These are phyloP conservation scores for Ascocoryne sarcoides DNA, from an alignment of 2,329 filamentous ascomycete genomes.

Conservation along the genomic window DNA sequence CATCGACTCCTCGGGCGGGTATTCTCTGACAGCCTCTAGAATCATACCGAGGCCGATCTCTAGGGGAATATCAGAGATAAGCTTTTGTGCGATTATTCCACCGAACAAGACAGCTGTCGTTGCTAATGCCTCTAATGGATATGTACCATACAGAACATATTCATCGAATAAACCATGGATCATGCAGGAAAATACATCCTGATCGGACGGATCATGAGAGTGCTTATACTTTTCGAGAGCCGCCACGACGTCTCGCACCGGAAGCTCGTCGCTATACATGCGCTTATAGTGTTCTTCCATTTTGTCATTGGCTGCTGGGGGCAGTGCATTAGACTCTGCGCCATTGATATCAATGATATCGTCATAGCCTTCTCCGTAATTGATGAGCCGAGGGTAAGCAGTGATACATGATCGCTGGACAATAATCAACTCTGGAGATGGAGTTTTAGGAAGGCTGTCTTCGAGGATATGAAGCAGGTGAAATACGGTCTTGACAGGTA, in stretches of 20 bases:
- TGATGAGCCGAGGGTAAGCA: slow-evolving; percentile 88
- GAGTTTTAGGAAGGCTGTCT: slow-evolving; percentile 52
- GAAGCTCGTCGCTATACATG: slow-evolving; percentile 90
- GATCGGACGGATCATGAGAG: slow-evolving; percentile 73
- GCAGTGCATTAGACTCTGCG: slow-evolving; percentile 70
- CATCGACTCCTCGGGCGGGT: slow-evolving; percentile 78
- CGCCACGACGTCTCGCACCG: slow-evolving; percentile 77
- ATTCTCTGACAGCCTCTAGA: slow-evolving; percentile 86
- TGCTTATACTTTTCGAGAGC: slow-evolving; percentile 80
- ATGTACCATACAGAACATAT: slow-evolving; percentile 90
- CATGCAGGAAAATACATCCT: slow-evolving; percentile 97
- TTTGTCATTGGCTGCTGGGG: slow-evolving; percentile 69
- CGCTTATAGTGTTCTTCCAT: slow-evolving; percentile 98
- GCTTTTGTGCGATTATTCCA: slow-evolving; percentile 87
- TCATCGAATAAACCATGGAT: slow-evolving; percentile 96
- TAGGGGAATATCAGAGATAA: slow-evolving; percentile 82
- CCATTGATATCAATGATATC: slow-evolving; percentile 84
- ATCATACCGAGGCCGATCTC: slow-evolving; percentile 97
- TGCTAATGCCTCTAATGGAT: slow-evolving; percentile 89
- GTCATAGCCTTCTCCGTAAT: slow-evolving; percentile 88
- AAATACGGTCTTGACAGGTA: slow-evolving; percentile 79
- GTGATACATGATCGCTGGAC: slow-evolving; percentile 86
- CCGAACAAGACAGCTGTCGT: slow-evolving; percentile 96
- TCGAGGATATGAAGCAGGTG: slow-evolving; percentile 72
- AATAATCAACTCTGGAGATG: slow-evolving; percentile 60